Conservation (phyloP, 1,284 basidiomycete species). For the Xerocomus nothofagi region DNA sequence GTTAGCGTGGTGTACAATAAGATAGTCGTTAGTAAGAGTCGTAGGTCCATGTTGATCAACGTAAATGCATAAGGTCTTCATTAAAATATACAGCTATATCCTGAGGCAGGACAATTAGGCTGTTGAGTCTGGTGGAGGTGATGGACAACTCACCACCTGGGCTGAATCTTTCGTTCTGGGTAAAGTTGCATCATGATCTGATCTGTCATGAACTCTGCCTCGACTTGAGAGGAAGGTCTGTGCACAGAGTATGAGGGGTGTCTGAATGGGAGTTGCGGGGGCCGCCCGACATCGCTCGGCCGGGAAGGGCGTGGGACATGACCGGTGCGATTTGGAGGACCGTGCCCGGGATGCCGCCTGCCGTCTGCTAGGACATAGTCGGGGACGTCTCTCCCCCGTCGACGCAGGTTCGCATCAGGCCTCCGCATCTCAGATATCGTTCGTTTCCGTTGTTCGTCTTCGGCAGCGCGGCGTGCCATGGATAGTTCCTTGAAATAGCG, state of each 20-base stretch:
- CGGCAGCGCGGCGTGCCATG: constrained; percentile 22
- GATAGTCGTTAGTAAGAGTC: constrained; percentile 12
- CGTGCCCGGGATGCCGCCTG: constrained; percentile 1
- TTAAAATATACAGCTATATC: constrained; percentile 20
- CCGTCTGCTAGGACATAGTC: constrained; percentile 8
- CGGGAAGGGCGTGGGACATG: constrained; percentile 7
- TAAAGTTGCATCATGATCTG: constrained; percentile 38
- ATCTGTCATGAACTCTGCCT: constrained; percentile 34
- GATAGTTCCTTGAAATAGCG: constrained; percentile 32
- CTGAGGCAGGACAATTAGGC: constrained; percentile 11
- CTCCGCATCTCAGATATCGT: constrained; percentile 27
- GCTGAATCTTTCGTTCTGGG: constrained; percentile 33
- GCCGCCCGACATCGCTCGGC: constrained; percentile 22
- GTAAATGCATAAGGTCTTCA: constrained; percentile 7
- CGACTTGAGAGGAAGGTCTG: constrained; percentile 30
- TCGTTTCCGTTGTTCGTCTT: constrained; percentile 34
- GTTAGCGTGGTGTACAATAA: constrained; percentile 18
- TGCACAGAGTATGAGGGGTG: constrained; percentile 18
- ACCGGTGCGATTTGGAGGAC: constrained; percentile 1
- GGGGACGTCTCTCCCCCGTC: constrained; percentile 17
- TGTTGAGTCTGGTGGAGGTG: neutral
- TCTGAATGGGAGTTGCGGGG: constrained; percentile 16
- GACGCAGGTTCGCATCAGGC: constrained; percentile 24
- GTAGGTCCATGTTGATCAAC: constrained; percentile 8
- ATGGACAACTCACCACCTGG: constrained; percentile 29